Base-by-base conservation (phyloP, 2,329 filamentous ascomycete species). In the Epichloe gansuensis region DNA sequence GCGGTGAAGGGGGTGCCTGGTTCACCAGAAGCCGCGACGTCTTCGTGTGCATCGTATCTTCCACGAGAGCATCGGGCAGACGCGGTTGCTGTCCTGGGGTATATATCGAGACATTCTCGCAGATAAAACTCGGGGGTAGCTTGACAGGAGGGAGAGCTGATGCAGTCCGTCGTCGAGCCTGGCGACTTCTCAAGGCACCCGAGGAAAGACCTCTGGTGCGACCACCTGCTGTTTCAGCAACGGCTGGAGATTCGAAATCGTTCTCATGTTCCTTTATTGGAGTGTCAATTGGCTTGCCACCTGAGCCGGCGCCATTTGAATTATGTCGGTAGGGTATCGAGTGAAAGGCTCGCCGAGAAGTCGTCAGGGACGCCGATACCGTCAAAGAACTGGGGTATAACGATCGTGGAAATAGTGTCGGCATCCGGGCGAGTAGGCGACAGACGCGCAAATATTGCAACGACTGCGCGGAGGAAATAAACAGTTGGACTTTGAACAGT, bases 61-160 rank as follows among this genome's bases (percentile, higher is more conserved):
- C 61, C 15, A 55, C 54, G 12, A 69, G 59, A 17, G 65, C 66
- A 35, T 53, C 49, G 5, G 66, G 65, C 11, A 69, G 57, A 9
- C 55, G 54, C 17, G 65, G 66, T 46, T 59, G 60, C 13, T 43
- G 55, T n/a, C 53, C 52, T n/a, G 51, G n/a, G 46, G 57, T 31
- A 48, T 62, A 60, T 25, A 65, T 52, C 12, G 55, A 61, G 40
- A 85, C 72, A 51, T 76, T 76, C 21, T 68, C 63, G 40, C 74
- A 66, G 50, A 80, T 64, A 55, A 85, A 86, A 64, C 72, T 75
- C 52, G 71, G 64, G 82, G 82, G 80, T 13, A 86, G 66, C 48
- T 73, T 68, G 23, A 79, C 67, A 2, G 72, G 69, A n/a, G 77
- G 77, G 11, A 80, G 57, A 44, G 70, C 68, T 27, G 69, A 65